These are phyloP conservation scores for Phycomyces blakesleeanus DNA, from an alignment of 192 early-diverging fungal species.

Conservation along the genomic window DNA sequence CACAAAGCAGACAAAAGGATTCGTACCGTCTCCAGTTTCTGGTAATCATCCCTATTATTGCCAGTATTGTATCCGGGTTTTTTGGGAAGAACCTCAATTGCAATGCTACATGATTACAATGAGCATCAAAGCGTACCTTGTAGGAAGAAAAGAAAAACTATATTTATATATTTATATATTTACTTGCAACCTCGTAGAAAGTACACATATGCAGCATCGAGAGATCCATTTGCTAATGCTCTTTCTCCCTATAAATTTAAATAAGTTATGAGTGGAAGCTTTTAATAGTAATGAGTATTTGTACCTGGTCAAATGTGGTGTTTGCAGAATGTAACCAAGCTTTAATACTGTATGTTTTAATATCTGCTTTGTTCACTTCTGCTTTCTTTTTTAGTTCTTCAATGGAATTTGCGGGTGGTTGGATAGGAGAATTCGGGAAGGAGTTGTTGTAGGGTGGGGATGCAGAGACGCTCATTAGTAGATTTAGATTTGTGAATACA, in stretches of 20 bases:
- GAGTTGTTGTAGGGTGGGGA: not conserved
- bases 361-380: constrained; percentile 1
- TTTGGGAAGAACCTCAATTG: not conserved
- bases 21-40: not conserved
- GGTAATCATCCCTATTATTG: not conserved
- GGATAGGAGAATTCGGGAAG: not conserved
- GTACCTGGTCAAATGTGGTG: constrained; percentile 11
- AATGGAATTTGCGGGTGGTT: constrained; percentile 1
- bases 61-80: not conserved
- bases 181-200: constrained; percentile 37
- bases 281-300: not conserved
- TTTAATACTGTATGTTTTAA: constrained; percentile 9
- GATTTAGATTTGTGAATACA: not conserved
- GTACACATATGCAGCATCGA: constrained; percentile 34
- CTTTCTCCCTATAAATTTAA: constrained; percentile 25
- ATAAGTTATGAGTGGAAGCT: not conserved
- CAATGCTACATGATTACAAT: constrained; percentile 10
- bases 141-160: not conserved
- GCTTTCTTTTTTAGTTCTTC: constrained; percentile 11
- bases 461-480: not conserved
- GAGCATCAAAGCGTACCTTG: constrained; percentile 7
- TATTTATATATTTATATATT: not conserved
- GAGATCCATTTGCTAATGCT: constrained; percentile 3
- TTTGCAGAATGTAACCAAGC: constrained; percentile 12
- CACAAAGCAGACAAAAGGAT: not conserved